These are phyloP conservation scores for Paxillus involutus DNA, from an alignment of 768 basidiomycete genomes.

Conservation along the genomic window DNA sequence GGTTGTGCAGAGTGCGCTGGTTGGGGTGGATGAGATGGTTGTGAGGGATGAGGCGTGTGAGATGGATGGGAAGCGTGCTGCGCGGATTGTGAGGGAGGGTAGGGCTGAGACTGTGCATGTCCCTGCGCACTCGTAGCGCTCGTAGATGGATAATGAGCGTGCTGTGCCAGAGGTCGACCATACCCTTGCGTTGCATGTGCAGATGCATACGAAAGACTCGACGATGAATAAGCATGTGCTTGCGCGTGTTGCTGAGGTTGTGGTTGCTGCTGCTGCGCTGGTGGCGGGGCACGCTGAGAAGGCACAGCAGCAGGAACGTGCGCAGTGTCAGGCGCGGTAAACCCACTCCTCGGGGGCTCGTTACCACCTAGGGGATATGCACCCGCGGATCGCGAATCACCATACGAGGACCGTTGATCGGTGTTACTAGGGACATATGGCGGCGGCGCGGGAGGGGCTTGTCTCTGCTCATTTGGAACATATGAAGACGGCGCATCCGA, in stretches of 20 bases:
- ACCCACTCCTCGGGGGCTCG: slow-evolving; percentile 14
- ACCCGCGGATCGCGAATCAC: slow-evolving; percentile 20
- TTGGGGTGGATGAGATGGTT: slow-evolving; percentile 14
- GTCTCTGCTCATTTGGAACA: slow-evolving; percentile 18
- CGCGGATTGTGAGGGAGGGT: slow-evolving; percentile 8
- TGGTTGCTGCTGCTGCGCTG: slow-evolving; percentile 13
- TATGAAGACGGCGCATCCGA: slow-evolving; percentile 15
- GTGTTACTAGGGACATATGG: slow-evolving; percentile 16
- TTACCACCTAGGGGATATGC: slow-evolving; percentile 10
- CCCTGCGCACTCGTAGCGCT: neutral
- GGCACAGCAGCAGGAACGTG: slow-evolving; percentile 14
- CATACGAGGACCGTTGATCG: slow-evolving; percentile 20
- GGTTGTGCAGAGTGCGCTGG: slow-evolving; percentile 10
- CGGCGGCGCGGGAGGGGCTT: slow-evolving; percentile 9
- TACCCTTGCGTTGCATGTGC: slow-evolving; percentile 16
- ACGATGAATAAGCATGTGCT: slow-evolving; percentile 13
- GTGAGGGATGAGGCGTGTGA: slow-evolving; percentile 8
- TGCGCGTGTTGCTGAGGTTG: slow-evolving; percentile 17
- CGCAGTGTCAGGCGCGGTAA: slow-evolving; percentile 15
- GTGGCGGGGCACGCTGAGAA: slow-evolving; percentile 16
- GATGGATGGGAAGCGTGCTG: slow-evolving; percentile 12
- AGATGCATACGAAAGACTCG: slow-evolving; percentile 11
- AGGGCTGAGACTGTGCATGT: slow-evolving; percentile 21
- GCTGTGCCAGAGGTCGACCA: slow-evolving; percentile 17
- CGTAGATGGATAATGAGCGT: slow-evolving; percentile 10